Conservation (phyloP, 2,329 filamentous ascomycete genomes). For the Pseudogymnoascus sp. region DNA sequence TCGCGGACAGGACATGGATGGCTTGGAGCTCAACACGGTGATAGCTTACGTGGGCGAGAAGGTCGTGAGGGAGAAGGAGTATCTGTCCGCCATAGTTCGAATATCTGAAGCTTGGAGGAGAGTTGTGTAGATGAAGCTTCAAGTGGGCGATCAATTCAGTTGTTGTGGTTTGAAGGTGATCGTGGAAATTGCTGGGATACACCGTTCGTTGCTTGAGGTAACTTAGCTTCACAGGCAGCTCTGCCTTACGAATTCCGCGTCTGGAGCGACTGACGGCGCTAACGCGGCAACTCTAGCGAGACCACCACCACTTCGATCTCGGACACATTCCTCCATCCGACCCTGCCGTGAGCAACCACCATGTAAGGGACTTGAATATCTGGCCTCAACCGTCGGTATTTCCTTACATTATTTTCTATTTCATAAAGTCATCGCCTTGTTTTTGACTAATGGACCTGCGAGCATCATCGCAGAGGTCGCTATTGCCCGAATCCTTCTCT, state of each 20-base stretch:
- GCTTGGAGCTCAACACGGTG: background rate
- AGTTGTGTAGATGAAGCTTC: background rate
- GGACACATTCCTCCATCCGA: background rate
- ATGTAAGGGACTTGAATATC: background rate
- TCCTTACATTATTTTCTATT: background rate
- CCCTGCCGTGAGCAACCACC: background rate
- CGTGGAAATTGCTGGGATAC: constrained; percentile 11
- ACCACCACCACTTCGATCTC: constrained; percentile 1
- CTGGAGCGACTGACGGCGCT: background rate
- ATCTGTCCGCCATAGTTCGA: constrained; percentile 83
- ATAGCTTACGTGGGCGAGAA: constrained; percentile 90
- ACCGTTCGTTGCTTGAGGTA: constrained; percentile 3
- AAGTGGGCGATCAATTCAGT: background rate
- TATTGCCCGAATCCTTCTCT: constrained; percentile 1
- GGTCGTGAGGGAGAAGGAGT: constrained; percentile 98
- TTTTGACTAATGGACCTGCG: constrained; percentile 1
- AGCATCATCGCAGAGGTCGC: background rate
- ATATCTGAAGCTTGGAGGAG: constrained; percentile 14
- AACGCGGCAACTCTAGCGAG: constrained; percentile 3
- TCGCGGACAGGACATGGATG: constrained; percentile 10
- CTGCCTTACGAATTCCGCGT: constrained; percentile 12
- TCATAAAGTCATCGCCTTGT: background rate
- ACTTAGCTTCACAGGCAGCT: constrained; percentile 14
- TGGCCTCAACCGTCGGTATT: constrained; percentile 4
- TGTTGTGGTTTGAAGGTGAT: constrained; percentile 1